Conservation (phyloP, 495 filamentous ascomycete species). For the Penicillium daleae region DNA sequence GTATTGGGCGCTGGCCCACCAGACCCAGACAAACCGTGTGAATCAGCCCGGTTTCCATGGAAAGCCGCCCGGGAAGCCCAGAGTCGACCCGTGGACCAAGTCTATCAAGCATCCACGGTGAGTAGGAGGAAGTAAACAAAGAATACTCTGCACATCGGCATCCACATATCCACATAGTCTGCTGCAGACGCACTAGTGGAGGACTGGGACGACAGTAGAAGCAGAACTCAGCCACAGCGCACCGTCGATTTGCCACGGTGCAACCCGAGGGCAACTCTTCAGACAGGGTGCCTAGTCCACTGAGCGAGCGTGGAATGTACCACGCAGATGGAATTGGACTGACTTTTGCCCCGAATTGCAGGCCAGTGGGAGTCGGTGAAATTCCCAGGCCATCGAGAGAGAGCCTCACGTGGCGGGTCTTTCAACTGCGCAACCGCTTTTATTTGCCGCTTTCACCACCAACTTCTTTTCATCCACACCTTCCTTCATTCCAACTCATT, state of each 20-base stretch:
- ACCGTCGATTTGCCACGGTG: constrained; percentile 16
- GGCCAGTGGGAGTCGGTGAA: constrained; percentile 6
- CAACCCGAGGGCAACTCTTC: constrained; percentile 3
- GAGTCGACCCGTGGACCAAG: constrained; percentile 3
- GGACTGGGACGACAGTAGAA: not conserved
- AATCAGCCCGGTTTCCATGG: constrained; percentile 7
- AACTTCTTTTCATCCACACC: too few species aligned
- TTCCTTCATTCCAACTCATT: too few species aligned
- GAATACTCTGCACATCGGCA: not conserved
- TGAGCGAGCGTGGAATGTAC: not conserved
- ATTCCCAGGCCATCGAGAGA: too few species aligned
- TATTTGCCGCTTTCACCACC: constrained; percentile 3
- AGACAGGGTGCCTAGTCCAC: not conserved
- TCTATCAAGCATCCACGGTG: not conserved
- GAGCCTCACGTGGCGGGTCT: constrained; percentile 24
- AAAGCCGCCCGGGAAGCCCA: not conserved
- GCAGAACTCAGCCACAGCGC: constrained; percentile 7
- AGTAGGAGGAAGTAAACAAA: not conserved
- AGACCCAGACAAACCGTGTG: not conserved
- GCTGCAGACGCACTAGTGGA: not conserved
- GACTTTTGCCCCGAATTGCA: not conserved
- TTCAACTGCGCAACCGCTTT: not conserved
- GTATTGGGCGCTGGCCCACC: constrained; percentile 11
- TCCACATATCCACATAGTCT: not conserved
- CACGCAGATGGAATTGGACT: too few species aligned